Conservation (phyloP, 306 rosid species). For the Prunus mira region DNA sequence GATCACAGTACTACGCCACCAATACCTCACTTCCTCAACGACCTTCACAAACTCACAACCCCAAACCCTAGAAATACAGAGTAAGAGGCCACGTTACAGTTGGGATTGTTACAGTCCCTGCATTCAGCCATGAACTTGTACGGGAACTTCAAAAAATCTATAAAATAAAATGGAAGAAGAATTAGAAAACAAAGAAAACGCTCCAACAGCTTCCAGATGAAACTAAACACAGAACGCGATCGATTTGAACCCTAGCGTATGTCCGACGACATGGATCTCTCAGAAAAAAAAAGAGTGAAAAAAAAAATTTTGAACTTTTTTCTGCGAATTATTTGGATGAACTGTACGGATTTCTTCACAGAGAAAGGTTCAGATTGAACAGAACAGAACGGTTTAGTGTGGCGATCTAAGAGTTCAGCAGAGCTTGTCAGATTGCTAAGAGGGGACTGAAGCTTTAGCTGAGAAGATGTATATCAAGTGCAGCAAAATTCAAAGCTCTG, state of each 20-base stretch:
- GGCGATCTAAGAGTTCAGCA: slow-evolving; percentile 11
- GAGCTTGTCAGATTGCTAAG: neutral
- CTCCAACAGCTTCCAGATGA: neutral
- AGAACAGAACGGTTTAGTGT: neutral
- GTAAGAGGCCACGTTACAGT: slow-evolving; percentile 3
- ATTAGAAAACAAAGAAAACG: neutral
- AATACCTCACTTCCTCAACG: slow-evolving; percentile 30
- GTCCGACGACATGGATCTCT: slow-evolving; percentile 82
- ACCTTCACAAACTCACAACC: slow-evolving; percentile 24
- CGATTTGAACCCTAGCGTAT: slow-evolving; percentile 50
- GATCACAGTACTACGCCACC: slow-evolving; percentile 10
- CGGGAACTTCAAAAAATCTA: neutral
- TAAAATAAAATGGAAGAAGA: neutral
- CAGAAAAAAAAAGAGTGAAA: neutral
- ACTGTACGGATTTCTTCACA: neutral
- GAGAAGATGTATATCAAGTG: slow-evolving; percentile 6
- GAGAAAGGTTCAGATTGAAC: slow-evolving; percentile 10
- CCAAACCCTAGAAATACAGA: slow-evolving; percentile 2
- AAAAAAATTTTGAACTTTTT: neutral
- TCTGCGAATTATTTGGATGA: neutral
- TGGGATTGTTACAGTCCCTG: slow-evolving; percentile 20
- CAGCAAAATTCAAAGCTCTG: slow-evolving; percentile 28
- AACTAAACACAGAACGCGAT: neutral
- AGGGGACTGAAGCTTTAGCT: slow-evolving; percentile 31
- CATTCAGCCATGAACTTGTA: slow-evolving; percentile 35